Conservation (phyloP, 192 early-diverging fungal species). For the Podila clonocystis region DNA sequence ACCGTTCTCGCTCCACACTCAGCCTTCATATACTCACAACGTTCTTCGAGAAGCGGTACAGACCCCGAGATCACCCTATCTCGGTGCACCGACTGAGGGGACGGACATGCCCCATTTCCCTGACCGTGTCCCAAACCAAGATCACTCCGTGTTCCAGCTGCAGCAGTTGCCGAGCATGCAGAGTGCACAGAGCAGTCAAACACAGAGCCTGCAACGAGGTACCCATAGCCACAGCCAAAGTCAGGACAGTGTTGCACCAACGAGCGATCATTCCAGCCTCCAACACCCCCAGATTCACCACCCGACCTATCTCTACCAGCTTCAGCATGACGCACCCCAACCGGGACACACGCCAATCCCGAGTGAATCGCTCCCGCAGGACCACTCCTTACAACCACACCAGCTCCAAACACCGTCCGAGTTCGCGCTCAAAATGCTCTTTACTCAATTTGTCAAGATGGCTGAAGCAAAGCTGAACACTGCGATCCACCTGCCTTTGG, state of each 20-base stretch:
- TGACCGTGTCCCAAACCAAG: not conserved
- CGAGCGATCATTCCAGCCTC: slow-evolving; percentile 14
- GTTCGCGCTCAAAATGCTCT: slow-evolving; percentile 65
- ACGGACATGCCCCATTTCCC: slow-evolving; percentile 7
- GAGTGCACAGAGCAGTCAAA: slow-evolving; percentile 2
- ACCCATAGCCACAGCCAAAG: slow-evolving; percentile 46
- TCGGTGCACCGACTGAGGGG: slow-evolving; percentile 31
- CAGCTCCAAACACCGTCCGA: slow-evolving; percentile 61
- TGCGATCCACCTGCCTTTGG: slow-evolving; percentile 50
- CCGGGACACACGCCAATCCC: slow-evolving; percentile 19
- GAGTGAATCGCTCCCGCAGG: not conserved
- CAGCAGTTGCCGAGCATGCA: not conserved
- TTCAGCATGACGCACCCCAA: slow-evolving; percentile 33
- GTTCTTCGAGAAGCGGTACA: slow-evolving; percentile 24
- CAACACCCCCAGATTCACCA: slow-evolving; percentile 6
- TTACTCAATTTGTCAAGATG: slow-evolving; percentile 66
- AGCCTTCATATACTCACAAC: slow-evolving; percentile 20
- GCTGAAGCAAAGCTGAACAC: slow-evolving; percentile 65
- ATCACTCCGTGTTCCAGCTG: slow-evolving; percentile 4
- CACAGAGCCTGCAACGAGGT: slow-evolving; percentile 13
- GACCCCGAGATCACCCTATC: slow-evolving; percentile 45
- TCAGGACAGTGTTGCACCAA: slow-evolving; percentile 34
- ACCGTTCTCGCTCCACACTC: slow-evolving; percentile 16
- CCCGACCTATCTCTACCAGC: slow-evolving; percentile 20
- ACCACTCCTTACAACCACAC: slow-evolving; percentile 16